Base-by-base conservation (phyloP, 768 basidiomycete genomes). In the Cantharellus cinnabarinus region DNA sequence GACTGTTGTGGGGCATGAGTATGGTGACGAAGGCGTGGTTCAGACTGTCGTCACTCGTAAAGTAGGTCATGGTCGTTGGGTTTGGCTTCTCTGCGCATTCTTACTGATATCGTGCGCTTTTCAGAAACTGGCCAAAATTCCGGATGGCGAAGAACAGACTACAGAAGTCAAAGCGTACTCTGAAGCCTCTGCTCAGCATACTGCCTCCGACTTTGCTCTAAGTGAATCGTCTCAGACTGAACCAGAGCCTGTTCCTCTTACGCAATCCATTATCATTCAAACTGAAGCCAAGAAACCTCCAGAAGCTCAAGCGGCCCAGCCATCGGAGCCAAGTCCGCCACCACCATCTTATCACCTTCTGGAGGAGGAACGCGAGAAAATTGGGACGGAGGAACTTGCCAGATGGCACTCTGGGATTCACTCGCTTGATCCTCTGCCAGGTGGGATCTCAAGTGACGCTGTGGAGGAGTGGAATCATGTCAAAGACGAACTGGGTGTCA, bases 31-130 rank as follows among this genome's bases (percentile, higher is more conserved):
- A 64, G 85, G 85, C 65, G 79, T 85, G 44, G 79, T 86, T 61
- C 83, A 91, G 69, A 90, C 89, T 2, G 89, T 93, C 63, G 89
- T 93, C 64, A 90, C 88, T 15, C 67, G 63, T 54, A 42, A 38
- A 73, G 83, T 83, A 65, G 14, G 56, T 42, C 35, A 37, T 38
- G 15, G 2, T 38, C 2, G 15, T 57, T 35, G 40, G 15, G 5
- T 2, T 37, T 20, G 20, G 20, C 20, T 29, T 59, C 5, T 2
- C n/a, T 1, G 14, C 35, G 20, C 40, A 15, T 61, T 4, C 10
- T 4, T 5, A 4, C 20, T 70, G 79, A 82, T 42, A 5, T 29
- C 20, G 20, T 29, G 20, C 20, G 20, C 20, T 29, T 40, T 41
- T 14, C 42, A 38, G 40, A 40, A 57, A 41, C 14, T 57, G 38